A percentile compares a stretch with the other conserved stretches of the same genome.
Evolutionary conservation across 176 grass and related monocot species (phyloP).

Genomic region (Aegilops sharonensis): DNA sequence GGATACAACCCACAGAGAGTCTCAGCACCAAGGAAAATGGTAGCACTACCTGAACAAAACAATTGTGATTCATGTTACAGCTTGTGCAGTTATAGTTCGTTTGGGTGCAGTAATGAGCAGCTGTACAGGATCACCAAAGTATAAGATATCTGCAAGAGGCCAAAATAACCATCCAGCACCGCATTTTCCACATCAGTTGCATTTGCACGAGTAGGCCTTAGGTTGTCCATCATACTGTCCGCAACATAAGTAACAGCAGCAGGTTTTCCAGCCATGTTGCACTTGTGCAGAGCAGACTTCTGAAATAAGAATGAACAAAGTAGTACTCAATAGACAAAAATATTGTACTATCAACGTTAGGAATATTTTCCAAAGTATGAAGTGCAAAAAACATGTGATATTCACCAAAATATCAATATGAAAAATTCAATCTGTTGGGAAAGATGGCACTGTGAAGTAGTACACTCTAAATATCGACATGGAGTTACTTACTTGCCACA

Average conservation of each 20-base stretch:
- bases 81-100: neutral
- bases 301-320: conserved; percentile 63
- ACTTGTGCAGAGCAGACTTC: conserved; percentile 39
- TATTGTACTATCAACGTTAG: conserved; percentile 55
- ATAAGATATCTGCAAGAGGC: neutral
- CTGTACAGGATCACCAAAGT: neutral
- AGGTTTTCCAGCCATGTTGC: conserved; percentile 38
- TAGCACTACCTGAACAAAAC: no score
- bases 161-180: conserved; percentile 74
- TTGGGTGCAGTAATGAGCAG: neutral
- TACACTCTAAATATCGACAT: conserved; percentile 12
- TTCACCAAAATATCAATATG: conserved; percentile 2
- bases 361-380: neutral
- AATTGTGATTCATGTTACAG: neutral
- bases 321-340: neutral
- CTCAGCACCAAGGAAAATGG: no score
- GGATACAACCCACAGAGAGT: no score
- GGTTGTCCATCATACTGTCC: conserved; percentile 98
- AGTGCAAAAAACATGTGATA: conserved; percentile 1
- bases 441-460: neutral
- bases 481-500: conserved; percentile 59
- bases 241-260: conserved; percentile 84
- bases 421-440: neutral
- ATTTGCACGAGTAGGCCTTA: conserved; percentile 85
- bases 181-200: conserved; percentile 98